Conservation (phyloP, 1,139 yeast genomes). For the Barnettozyma hawaiiensis region DNA sequence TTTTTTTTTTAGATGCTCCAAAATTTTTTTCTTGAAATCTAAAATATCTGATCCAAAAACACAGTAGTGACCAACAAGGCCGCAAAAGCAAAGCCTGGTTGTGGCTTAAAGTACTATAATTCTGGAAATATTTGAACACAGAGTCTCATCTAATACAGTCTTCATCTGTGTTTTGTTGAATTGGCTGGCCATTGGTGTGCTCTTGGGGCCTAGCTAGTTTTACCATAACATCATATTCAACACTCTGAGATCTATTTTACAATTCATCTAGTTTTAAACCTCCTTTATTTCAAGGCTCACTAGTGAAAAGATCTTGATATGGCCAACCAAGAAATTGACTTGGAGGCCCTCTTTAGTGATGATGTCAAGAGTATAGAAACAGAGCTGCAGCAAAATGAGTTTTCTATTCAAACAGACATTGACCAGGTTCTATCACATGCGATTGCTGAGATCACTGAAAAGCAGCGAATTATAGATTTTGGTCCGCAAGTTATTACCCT, state of each 20-base stretch:
- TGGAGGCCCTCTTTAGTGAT: slow-evolving; percentile 13
- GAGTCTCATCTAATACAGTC: neutral
- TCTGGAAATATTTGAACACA: neutral
- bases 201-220: neutral
- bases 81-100: neutral
- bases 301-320: neutral
- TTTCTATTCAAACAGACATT: slow-evolving; percentile 11
- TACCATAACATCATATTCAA: neutral
- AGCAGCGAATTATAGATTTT: slow-evolving; percentile 3
- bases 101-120: neutral
- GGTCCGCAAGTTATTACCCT: neutral
- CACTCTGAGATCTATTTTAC: neutral
- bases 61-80: neutral
- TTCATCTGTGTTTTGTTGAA: neutral
- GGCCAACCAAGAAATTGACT: slow-evolving; percentile 13
- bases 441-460: slow-evolving; percentile 20
- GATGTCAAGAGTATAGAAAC: slow-evolving; percentile 8
- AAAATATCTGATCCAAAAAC: neutral
- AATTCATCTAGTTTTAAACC: neutral
- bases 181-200: neutral
- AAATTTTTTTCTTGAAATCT: neutral
- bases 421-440: slow-evolving; percentile 16
- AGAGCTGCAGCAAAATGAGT: slow-evolving; percentile 3
- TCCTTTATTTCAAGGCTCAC: neutral
- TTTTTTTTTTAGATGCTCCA: slow-evolving; percentile 4